Percentiles rank a stretch among this genome's conserved stretches.
Evolutionary conservation across 106 monocot species (phyloP).

Genomic region (Dendrobium nobile): DNA sequence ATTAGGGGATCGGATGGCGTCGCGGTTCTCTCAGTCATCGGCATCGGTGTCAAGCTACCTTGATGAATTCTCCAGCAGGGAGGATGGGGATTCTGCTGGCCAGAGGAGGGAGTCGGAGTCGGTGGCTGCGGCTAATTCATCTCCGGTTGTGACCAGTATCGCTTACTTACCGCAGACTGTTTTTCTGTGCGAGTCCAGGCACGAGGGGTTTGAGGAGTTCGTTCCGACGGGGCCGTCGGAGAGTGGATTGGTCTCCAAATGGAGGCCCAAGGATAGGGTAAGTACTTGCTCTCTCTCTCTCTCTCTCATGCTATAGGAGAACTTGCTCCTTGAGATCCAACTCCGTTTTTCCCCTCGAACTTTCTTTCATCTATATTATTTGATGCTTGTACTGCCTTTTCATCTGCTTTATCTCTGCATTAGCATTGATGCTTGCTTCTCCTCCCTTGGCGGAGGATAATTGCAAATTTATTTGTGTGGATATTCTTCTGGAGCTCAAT

Average conservation of each 20-base stretch:
- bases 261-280: conserved; percentile 60
- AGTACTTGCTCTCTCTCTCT: background rate
- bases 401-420: background rate
- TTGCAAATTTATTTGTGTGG: background rate
- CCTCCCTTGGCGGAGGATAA: background rate
- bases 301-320: background rate
- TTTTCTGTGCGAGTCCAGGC: conserved; percentile 45
- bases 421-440: background rate
- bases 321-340: no score
- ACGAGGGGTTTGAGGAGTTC: conserved; percentile 38
- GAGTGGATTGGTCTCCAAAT: conserved; percentile 38
- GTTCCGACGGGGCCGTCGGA: conserved; percentile 34
- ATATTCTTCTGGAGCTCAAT: background rate
- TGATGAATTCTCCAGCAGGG: conserved; percentile 24
- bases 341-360: no score
- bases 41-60: conserved; percentile 22
- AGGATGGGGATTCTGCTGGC: conserved; percentile 17
- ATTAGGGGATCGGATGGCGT: conserved; percentile 15
- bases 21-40: conserved; percentile 31
- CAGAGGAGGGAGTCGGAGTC: conserved; percentile 27
- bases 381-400: background rate
- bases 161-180: conserved; percentile 54
- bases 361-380: background rate
- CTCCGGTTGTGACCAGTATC: conserved; percentile 18
- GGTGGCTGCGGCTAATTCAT: conserved; percentile 3